Evolutionary conservation across 108 stramenopile genomes (phyloP).

Genomic region (Cylindrotheca closterium): DNA sequence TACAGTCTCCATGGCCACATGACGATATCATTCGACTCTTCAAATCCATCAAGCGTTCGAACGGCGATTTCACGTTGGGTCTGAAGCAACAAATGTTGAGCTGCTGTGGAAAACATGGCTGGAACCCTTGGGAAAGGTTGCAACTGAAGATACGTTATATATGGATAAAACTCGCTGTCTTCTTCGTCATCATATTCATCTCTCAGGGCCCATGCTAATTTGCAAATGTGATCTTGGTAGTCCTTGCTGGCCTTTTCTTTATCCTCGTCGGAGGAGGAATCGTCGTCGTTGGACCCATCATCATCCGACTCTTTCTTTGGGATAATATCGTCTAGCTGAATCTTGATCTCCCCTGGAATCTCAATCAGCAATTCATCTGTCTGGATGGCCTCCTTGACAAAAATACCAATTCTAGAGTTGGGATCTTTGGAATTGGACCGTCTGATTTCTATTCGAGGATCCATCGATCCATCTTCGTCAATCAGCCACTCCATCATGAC

Average conservation of each 20-base stretch:
- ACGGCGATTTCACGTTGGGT: constrained; percentile 14
- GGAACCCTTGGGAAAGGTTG: constrained; percentile 37
- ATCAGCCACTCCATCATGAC: constrained; percentile 23
- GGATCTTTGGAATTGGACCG: constrained; percentile 8
- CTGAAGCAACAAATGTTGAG: constrained; percentile 32
- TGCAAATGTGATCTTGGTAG: background rate
- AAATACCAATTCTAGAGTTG: constrained; percentile 23
- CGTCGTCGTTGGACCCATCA: too few species aligned
- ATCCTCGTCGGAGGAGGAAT: background rate
- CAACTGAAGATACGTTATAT: constrained; percentile 46
- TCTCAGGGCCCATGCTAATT: background rate
- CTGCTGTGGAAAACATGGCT: constrained; percentile 42
- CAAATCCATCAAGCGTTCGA: background rate
- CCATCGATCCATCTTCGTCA: constrained; percentile 24
- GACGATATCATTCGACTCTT: background rate
- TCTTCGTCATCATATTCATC: background rate
- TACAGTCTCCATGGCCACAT: background rate
- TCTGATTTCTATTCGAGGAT: constrained; percentile 18
- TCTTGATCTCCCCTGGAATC: constrained; percentile 15
- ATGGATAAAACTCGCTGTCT: constrained; percentile 36
- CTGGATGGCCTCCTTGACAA: constrained; percentile 18
- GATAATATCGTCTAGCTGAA: too few species aligned
- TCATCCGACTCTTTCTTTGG: too few species aligned
- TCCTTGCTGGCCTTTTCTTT: background rate
- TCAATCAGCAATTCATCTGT: constrained; percentile 14